Conservation (phyloP, 129 eudicot species). For the Flaveria ramosissima region DNA sequence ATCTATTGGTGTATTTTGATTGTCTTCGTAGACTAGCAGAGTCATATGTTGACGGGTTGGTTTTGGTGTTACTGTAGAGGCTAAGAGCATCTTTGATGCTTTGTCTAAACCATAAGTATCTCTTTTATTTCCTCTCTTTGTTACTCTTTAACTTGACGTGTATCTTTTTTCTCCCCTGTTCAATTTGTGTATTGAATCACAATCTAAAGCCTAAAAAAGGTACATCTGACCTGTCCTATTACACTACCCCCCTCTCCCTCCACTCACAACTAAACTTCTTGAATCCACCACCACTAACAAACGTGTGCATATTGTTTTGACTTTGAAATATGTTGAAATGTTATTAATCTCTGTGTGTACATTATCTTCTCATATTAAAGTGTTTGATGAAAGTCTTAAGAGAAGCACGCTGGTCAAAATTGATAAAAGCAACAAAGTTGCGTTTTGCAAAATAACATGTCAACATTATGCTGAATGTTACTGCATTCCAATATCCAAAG, state of each 20-base stretch:
- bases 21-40: slow-evolving; percentile 79
- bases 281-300: not conserved
- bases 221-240: no score
- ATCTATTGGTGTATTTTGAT: slow-evolving; percentile 11
- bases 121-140: not conserved
- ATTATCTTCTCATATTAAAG: not conserved
- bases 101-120: slow-evolving; percentile 81
- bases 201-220: slow-evolving; percentile 3
- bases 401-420: not conserved
- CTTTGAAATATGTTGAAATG: not conserved
- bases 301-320: not conserved
- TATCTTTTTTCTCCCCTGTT: not conserved
- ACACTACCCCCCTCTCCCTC: no score
- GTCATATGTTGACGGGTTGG: slow-evolving; percentile 90
- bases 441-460: not conserved
- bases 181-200: slow-evolving; percentile 2
- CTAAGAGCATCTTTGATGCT: slow-evolving; percentile 89
- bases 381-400: not conserved
- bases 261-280: no score
- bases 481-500: not conserved
- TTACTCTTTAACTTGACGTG: not conserved
- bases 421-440: not conserved
- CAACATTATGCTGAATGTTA: not conserved
- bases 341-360: not conserved
- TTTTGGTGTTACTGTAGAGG: slow-evolving; percentile 89